phyloP scores from a whole-genome alignment of 345 rosid species.

The Brassica carinata region DNA sequence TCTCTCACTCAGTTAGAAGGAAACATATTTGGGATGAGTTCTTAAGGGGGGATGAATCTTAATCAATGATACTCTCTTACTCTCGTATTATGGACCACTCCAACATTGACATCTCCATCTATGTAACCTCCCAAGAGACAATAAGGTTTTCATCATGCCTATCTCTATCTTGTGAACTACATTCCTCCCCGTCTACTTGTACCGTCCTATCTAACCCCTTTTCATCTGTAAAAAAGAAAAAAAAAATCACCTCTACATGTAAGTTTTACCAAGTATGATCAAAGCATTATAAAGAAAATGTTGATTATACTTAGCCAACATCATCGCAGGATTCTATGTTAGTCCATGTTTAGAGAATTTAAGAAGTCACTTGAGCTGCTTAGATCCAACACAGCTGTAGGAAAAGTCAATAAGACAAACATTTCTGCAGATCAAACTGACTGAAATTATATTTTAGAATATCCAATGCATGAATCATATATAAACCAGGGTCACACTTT shows the following conservation, averaged over 20 bases:
- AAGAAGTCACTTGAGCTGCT: slow-evolving; percentile 16
- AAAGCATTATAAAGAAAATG: background rate
- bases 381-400: slow-evolving; percentile 8
- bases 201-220: slow-evolving; percentile 12
- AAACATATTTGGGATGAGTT: slow-evolving; percentile 27
- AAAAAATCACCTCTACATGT: background rate
- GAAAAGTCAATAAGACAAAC: slow-evolving; percentile 14
- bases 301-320: slow-evolving; percentile 6
- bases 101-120: slow-evolving; percentile 36
- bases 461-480: slow-evolving; percentile 33
- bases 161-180: slow-evolving; percentile 37
- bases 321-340: background rate
- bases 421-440: slow-evolving; percentile 26
- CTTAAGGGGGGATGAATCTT: slow-evolving; percentile 38
- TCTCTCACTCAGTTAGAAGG: slow-evolving; percentile 29
- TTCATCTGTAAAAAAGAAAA: background rate
- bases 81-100: slow-evolving; percentile 36
- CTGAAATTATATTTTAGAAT: slow-evolving; percentile 41
- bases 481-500: slow-evolving; percentile 58
- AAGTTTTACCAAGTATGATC: background rate
- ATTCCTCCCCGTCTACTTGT: slow-evolving; percentile 28
- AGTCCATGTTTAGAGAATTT: slow-evolving; percentile 7
- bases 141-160: slow-evolving; percentile 24
- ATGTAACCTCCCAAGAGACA: slow-evolving; percentile 37
- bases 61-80: slow-evolving; percentile 31